Evolutionary conservation across 23 red algal genomes (phyloP).

Genomic region (Cyanidiococcus yangmingshanensis): DNA sequence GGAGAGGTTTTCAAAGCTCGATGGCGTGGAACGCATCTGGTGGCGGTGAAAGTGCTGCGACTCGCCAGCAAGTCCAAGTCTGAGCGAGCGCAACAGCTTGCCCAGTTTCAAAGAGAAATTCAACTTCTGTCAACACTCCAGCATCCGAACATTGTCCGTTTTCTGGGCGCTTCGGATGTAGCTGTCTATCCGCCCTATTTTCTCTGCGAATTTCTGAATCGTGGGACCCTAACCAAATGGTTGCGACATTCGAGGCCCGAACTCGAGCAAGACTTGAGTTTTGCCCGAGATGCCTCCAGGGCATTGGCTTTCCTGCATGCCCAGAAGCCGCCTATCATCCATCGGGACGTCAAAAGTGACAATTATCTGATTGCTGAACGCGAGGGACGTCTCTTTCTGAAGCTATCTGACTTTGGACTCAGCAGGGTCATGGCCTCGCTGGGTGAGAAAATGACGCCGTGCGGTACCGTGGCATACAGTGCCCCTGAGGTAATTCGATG

Average conservation of each 20-base stretch:
- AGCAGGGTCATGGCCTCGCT: constrained; percentile 17
- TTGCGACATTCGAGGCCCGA: constrained; percentile 12
- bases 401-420: constrained; percentile 29
- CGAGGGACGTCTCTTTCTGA: constrained; percentile 2
- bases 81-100: background rate
- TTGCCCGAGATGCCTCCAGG: constrained; percentile 5
- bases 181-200: constrained; percentile 7
- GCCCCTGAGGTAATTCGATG: constrained; percentile 26
- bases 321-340: constrained; percentile 83
- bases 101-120: constrained; percentile 12
- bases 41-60: constrained; percentile 21
- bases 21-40: constrained; percentile 2
- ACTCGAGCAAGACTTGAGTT: constrained; percentile 11
- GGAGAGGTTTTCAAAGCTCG: constrained; percentile 21
- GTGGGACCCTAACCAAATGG: constrained; percentile 16
- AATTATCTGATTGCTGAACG: constrained; percentile 87
- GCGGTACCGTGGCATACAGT: constrained; percentile 17
- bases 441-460: constrained; percentile 21
- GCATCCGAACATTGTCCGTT: constrained; percentile 30
- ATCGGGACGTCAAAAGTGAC: constrained; percentile 95
- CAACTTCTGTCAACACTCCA: constrained; percentile 22
- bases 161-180: constrained; percentile 20
- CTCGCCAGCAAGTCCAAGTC: background rate
- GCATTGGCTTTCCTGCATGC: constrained; percentile 85
- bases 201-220: constrained; percentile 23